Conservation (phyloP, 495 filamentous ascomycete genomes). For the Neurospora cerealis region DNA sequence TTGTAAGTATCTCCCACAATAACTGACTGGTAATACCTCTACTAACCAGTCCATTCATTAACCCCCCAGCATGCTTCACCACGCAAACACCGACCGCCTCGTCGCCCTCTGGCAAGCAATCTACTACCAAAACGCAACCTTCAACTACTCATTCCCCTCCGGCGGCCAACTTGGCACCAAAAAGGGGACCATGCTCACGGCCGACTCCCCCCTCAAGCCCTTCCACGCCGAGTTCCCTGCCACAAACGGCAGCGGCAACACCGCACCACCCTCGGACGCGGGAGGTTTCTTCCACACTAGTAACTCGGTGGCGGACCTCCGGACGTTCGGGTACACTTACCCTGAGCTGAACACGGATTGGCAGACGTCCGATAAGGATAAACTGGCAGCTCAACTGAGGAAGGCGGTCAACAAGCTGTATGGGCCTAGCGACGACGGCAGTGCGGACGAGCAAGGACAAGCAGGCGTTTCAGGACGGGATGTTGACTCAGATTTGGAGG, state of each 20-base stretch:
- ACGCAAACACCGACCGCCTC: slow-evolving; percentile 40
- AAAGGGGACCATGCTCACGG: slow-evolving; percentile 18
- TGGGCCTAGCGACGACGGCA: not conserved
- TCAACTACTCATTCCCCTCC: slow-evolving; percentile 10
- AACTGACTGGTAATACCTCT: not conserved
- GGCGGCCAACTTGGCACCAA: slow-evolving; percentile 25
- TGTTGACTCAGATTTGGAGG: not conserved
- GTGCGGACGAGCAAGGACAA: not conserved
- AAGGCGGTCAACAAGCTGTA: slow-evolving; percentile 27
- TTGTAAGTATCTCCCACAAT: slow-evolving; percentile 18
- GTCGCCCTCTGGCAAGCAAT: slow-evolving; percentile 34
- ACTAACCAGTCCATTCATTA: not conserved
- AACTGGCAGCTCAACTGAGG: slow-evolving; percentile 13
- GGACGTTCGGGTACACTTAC: slow-evolving; percentile 37
- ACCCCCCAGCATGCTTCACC: slow-evolving; percentile 26
- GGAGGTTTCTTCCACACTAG: slow-evolving; percentile 27
- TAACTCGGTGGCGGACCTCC: slow-evolving; percentile 18
- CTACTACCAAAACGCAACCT: slow-evolving; percentile 20
- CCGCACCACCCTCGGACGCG: not conserved
- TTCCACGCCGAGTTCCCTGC: slow-evolving; percentile 25
- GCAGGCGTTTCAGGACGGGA: not conserved
- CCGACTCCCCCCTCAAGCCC: slow-evolving; percentile 33
- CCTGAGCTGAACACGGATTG: slow-evolving; percentile 26
- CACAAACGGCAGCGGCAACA: not conserved
- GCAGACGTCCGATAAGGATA: slow-evolving; percentile 5